Base-by-base conservation (phyloP, 2,329 filamentous ascomycete species). In the Boeremia exigua region DNA sequence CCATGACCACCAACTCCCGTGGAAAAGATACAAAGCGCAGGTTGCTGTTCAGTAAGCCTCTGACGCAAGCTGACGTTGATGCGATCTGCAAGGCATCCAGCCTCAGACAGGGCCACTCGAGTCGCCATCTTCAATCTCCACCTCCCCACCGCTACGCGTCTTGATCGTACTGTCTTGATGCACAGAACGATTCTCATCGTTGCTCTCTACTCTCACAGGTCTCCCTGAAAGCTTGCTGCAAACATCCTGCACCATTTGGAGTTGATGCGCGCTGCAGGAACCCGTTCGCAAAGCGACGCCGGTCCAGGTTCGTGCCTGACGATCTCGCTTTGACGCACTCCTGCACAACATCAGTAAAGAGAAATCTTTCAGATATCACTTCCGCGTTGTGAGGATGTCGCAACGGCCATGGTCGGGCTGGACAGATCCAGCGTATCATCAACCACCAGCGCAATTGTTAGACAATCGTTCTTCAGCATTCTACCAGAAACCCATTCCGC, bases 41-140 rank as follows among this genome's bases (percentile, higher is more conserved):
- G 25, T 33, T 19, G 42, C 33, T 45, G n/a, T 29, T 33, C 17
- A 25, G 48, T 15, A 34, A 17, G 19, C 17, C 34, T 33, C 47
- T 57, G 44, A 55, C 48, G 54, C 50, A 33, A 56, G 40, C 27
- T 2, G 36, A n/a, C 19, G n/a, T 29, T 37, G 15, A 54, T 23
- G 36, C 38, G 48, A 49, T 57, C 48, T 52, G 48, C 40, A 56
- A 62, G 59, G 59, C 59, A 47, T 56, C 54, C 60, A 58, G 38
- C 54, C 15, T 47, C 36, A 30, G 36, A 51, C 32, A 19, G 37
- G 46, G 30, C 27, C 43, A 38, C 36, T 47, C 17, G 34, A 30
- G 28, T 15, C 29, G 25, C 42, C 40, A 34, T 12, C 14, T 42
- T 42, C 2, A 33, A 50, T 19, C 30, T 34, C 45, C 42, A 17